Base-by-base conservation (phyloP, 192 early-diverging fungal species). In the Nowakowskiella sp. region DNA sequence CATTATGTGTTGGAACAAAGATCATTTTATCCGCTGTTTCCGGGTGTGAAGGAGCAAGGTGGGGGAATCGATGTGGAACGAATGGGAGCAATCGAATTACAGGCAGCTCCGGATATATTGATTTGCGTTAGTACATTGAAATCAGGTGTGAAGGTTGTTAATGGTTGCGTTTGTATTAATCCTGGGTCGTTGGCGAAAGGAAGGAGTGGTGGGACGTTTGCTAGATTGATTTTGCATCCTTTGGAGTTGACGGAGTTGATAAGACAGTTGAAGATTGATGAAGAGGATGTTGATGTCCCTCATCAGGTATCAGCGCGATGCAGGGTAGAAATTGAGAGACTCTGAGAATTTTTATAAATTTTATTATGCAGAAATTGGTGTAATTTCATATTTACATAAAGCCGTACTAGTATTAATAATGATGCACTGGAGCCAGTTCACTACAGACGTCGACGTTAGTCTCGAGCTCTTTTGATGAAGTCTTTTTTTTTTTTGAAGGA, bases 21-120 rank as follows among this genome's bases (percentile, higher is more conserved):
- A 33, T 75, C 75, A 48, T 79, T 95, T 32, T 93, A 92, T 51
- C 91, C 95, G n/a, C 70, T 94, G 7, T 84, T 82, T 30, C 87
- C 90, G 2, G 3, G 47, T 26, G n/a, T 62, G 7, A n/a, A n/a
- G n/a, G n/a, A n/a, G n/a, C n/a, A n/a, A n/a, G n/a, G 55, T 68
- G 59, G 53, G 10, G 50, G 59, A 29, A 32, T 75, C 4, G 69
- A 65, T 53, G 50, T 39, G 6, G 62, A 70, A 26, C 53, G 66
- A 21, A 50, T 48, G 26, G 67, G 55, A 6, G 54, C 72, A 6
- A 53, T 78, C 55, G 76, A 76, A 22, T 67, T 87, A 34, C 73
- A 76, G 25, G 72, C 66, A 1, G 78, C 73, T 30, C 93, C 93
- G 1, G 95, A 98, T 63, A 66, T 98, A 1, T 53, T 98, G 22